A percentile compares a stretch with the other conserved stretches of the same genome.
phyloP scores from a whole-genome alignment of 2,329 filamentous ascomycete genomes.

The Stagonosporopsis chrysanthemi region DNA sequence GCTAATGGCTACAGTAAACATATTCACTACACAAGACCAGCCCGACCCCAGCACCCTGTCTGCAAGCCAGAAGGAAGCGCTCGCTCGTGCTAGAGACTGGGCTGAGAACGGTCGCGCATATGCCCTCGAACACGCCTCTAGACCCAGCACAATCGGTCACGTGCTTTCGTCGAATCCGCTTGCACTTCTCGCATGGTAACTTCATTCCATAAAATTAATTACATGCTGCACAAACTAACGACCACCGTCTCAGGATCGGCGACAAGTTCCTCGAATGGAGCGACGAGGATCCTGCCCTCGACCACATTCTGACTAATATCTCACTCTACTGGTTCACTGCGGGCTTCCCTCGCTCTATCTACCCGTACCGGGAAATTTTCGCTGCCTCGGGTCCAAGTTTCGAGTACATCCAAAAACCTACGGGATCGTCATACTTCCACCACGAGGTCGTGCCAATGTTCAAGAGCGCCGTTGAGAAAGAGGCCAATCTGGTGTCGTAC shows the following conservation, averaged over 20 bases:
- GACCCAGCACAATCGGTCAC: not conserved
- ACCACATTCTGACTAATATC: constrained; percentile 59
- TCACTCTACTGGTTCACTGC: constrained; percentile 65
- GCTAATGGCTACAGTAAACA: not conserved
- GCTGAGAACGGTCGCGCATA: not conserved
- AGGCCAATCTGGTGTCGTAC: constrained; percentile 50
- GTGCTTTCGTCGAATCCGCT: constrained; percentile 57
- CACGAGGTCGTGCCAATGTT: constrained; percentile 52
- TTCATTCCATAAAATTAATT: no score
- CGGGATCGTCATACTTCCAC: constrained; percentile 55
- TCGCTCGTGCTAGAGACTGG: not conserved
- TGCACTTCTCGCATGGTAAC: constrained; percentile 62
- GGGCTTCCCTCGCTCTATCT: constrained; percentile 57
- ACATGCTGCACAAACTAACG: no score
- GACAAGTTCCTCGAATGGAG: constrained; percentile 66
- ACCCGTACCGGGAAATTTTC: constrained; percentile 54
- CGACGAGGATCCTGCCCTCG: constrained; percentile 51
- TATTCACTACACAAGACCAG: not conserved
- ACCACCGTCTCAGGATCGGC: constrained; percentile 51
- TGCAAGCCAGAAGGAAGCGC: no score
- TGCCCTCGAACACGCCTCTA: not conserved
- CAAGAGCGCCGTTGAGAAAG: no score
- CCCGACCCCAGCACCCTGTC: no score
- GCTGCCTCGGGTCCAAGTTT: not conserved
- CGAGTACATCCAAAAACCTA: constrained; percentile 48